Evolutionary conservation across 306 rosid genomes (phyloP), one percentile per base, ranked within the genome.

Genomic region (Calophaca sinica): DNA sequence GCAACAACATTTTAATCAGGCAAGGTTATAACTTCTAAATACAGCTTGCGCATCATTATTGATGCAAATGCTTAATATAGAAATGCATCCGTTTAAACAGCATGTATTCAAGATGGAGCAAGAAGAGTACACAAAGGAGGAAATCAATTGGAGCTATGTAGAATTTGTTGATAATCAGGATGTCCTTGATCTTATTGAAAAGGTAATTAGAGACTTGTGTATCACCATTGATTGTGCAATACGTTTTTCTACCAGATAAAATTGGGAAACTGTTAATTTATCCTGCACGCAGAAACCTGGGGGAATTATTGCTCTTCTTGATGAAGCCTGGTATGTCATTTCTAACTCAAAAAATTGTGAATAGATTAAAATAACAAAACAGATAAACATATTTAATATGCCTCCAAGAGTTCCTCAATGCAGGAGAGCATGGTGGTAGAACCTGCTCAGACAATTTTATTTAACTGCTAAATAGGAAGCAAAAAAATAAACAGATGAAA

Each of bases 91-190:
- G 74, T 66, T 78, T 78, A 49, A 75, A 81, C 91, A 91, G 97
- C 97, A 91, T 50, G 97, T 91, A 48, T 91, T 91, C 89, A 91
- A 91, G 82, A 91, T 91, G 97, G 97, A 91, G 87, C 97, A 91
- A 87, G 97, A 91, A 83, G 97, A 91, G 86, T 91, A 91, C 74
- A 91, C 97, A 6, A 91, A 86, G 60, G 97, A 91, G 59, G 96
- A 89, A 82, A 91, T 91, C 60, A 74, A 88, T 64, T 91, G 97
- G 97, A 91, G 97, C 83, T 91, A 91, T 55, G 96, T 91, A 42
- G 96, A 91, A 74, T 91, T 91, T 77, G 91, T 91, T 7, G 97
- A 91, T 84, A 91, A 91, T 77, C 96, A 91, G 44, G 97, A 91
- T 79, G 97, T 91, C 73, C 85, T 91, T 65, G 97, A 91, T 88